These are phyloP conservation scores for Bretschneidera sinensis DNA, from an alignment of 345 rosid genomes.

Conservation along the genomic window DNA sequence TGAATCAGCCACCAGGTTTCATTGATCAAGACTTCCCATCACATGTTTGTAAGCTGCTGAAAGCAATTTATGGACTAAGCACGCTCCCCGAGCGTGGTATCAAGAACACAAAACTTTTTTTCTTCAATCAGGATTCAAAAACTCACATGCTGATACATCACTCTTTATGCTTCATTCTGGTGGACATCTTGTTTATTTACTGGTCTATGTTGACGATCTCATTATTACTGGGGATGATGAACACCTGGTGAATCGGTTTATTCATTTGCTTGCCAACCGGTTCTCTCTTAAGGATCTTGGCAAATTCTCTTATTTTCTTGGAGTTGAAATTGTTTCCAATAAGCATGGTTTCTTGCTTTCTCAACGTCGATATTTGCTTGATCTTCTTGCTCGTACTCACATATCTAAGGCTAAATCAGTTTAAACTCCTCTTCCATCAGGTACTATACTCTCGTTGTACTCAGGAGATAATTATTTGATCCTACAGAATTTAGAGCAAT, in stretches of 20 bases:
- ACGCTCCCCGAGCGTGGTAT: background rate
- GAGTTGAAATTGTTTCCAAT: background rate
- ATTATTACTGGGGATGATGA: background rate
- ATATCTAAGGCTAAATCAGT: background rate
- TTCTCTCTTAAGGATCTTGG: slow-evolving; percentile 13
- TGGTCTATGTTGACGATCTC: slow-evolving; percentile 13
- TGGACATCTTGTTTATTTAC: background rate
- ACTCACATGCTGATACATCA: background rate
- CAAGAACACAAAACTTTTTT: background rate
- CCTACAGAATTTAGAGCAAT: background rate
- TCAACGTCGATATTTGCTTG: background rate
- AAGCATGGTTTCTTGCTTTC: background rate
- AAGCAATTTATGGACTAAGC: background rate
- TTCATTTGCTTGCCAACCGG: background rate
- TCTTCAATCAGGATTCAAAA: background rate
- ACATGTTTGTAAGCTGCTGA: background rate
- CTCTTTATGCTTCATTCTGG: background rate
- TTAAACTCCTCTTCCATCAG: background rate
- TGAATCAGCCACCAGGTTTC: background rate
- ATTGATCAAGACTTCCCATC: background rate
- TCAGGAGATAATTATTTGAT: background rate
- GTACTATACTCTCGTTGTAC: fast-evolving
- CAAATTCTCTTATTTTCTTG: background rate
- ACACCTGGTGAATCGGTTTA: background rate
- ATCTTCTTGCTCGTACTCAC: background rate